Evolutionary conservation across 495 filamentous ascomycete species (phyloP).

Genomic region (Penicillium verhagenii): DNA sequence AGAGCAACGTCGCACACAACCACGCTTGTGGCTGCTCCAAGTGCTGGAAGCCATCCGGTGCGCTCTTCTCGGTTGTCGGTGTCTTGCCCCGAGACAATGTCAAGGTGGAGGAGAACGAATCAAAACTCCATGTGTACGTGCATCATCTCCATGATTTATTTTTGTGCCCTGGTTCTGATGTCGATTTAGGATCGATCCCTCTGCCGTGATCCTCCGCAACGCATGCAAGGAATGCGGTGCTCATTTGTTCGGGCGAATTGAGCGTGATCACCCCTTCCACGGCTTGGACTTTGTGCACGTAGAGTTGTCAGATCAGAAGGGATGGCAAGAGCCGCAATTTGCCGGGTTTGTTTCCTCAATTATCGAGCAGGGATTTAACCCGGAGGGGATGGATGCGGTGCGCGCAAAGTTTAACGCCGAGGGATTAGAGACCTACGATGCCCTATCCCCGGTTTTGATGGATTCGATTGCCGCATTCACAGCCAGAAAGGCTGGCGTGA

Average conservation of each 20-base stretch:
- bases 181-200: slow-evolving; percentile 37
- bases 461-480: slow-evolving; percentile 56
- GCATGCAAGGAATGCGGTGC: slow-evolving; percentile 56
- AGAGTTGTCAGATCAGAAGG: slow-evolving; percentile 52
- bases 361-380: slow-evolving; percentile 60
- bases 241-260: slow-evolving; percentile 59
- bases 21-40: slow-evolving; percentile 66
- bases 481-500: slow-evolving; percentile 40
- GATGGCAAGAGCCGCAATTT: slow-evolving; percentile 65
- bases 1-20: slow-evolving; percentile 57
- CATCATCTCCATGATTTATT: neutral
- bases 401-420: slow-evolving; percentile 43
- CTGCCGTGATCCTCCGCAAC: slow-evolving; percentile 55
- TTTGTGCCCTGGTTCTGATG: neutral
- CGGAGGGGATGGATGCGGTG: slow-evolving; percentile 49
- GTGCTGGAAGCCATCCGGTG: slow-evolving; percentile 59
- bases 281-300: slow-evolving; percentile 62
- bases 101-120: slow-evolving; percentile 47
- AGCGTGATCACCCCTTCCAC: slow-evolving; percentile 59
- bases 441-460: slow-evolving; percentile 55
- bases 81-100: slow-evolving; percentile 50
- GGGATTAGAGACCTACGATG: slow-evolving; percentile 57
- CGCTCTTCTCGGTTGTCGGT: slow-evolving; percentile 59
- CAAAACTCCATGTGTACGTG: slow-evolving; percentile 45
- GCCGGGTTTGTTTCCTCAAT: slow-evolving; percentile 59